These are phyloP conservation scores for Pseudocohnilembus persalinus DNA, from an alignment of 169 alveolate genomes.

Conservation along the genomic window DNA sequence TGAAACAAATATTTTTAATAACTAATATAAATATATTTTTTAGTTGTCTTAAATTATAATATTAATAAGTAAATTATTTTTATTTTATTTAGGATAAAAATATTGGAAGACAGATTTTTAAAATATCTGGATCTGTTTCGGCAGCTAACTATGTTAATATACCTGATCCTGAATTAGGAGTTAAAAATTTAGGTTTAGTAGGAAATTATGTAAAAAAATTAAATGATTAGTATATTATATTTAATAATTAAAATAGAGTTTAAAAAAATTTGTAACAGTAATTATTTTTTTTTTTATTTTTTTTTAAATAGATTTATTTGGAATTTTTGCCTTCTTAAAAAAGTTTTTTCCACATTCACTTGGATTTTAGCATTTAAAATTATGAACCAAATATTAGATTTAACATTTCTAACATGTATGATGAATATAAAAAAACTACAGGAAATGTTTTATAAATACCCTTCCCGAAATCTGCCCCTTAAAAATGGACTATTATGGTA, in stretches of 20 bases:
- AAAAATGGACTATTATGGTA: slow-evolving; percentile 66
- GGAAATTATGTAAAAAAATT: slow-evolving; percentile 59
- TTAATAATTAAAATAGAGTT: no score
- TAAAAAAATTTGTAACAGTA: no score
- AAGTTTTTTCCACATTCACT: slow-evolving; percentile 73
- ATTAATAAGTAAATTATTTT: not conserved
- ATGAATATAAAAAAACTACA: slow-evolving; percentile 60
- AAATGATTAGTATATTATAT: not conserved
- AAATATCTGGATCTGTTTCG: slow-evolving; percentile 81
- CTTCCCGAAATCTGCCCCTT: slow-evolving; percentile 49
- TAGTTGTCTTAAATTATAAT: not conserved
- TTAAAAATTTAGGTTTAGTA: slow-evolving; percentile 64
- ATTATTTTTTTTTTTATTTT: not conserved
- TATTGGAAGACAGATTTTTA: slow-evolving; percentile 82
- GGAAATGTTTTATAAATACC: slow-evolving; percentile 53
- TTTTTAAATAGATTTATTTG: slow-evolving; percentile 45
- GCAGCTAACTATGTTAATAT: slow-evolving; percentile 82
- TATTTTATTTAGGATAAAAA: slow-evolving; percentile 66
- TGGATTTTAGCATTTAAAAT: slow-evolving; percentile 64
- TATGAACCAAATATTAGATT: slow-evolving; percentile 55
- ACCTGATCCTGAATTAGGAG: slow-evolving; percentile 72
- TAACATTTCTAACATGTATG: slow-evolving; percentile 70
- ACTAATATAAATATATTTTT: no score
- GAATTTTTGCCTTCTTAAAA: slow-evolving; percentile 62
- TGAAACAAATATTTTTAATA: no score